These are phyloP conservation scores for Backusella liffmaniae DNA, from an alignment of 192 early-diverging fungal species.

Conservation along the genomic window DNA sequence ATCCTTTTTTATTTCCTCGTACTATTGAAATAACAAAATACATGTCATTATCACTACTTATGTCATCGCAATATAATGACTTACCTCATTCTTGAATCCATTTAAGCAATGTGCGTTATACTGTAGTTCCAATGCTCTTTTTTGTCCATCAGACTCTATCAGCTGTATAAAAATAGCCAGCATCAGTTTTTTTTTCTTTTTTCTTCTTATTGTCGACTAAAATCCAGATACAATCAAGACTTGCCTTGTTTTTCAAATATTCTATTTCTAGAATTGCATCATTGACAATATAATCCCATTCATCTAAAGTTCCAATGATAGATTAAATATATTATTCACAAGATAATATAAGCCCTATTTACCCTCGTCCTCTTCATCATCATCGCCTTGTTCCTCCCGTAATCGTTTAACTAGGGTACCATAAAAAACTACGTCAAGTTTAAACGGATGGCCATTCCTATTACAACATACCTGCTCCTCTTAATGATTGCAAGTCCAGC, in stretches of 20 bases:
- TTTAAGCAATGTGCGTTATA: not conserved
- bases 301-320: not conserved
- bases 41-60: not conserved
- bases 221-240: not conserved
- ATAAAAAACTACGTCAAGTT: not conserved
- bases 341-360: not conserved
- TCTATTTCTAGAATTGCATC: not conserved
- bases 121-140: not conserved
- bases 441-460: not conserved
- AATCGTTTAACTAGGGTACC: not conserved
- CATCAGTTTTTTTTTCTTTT: not conserved
- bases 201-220: no score
- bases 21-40: not conserved
- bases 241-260: not conserved
- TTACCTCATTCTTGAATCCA: not conserved
- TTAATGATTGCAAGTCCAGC: conserved; percentile 20
- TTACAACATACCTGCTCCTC: not conserved
- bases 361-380: not conserved
- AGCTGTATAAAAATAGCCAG: not conserved
- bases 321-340: not conserved
- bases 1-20: not conserved
- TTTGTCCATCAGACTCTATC: not conserved
- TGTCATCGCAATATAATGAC: not conserved
- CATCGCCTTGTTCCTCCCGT: not conserved
- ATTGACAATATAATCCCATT: conserved; percentile 3